Evolutionary conservation across 352 stramenopile species (phyloP).

Genomic region (Pythium apleroticum): DNA sequence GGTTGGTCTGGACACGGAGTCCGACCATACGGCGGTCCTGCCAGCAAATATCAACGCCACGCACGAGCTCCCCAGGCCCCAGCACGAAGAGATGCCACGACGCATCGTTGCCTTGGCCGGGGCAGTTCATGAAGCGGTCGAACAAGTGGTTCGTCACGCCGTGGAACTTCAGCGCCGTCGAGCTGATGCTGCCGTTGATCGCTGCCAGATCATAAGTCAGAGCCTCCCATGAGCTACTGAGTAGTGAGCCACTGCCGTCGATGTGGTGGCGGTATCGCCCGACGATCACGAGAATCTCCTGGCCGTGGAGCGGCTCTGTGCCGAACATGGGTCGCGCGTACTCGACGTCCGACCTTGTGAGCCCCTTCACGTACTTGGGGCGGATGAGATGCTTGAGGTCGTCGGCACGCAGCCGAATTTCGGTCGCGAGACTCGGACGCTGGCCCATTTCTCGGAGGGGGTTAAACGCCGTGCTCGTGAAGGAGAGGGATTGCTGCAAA

Average conservation of each 20-base stretch:
- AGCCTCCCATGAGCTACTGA: constrained; percentile 24
- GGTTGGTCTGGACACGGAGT: constrained; percentile 34
- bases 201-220: constrained; percentile 30
- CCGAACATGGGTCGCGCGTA: constrained; percentile 28
- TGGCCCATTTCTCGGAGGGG: constrained; percentile 15
- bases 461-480: neutral
- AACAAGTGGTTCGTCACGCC: constrained; percentile 21
- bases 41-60: constrained; percentile 24
- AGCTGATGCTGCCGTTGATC: constrained; percentile 15
- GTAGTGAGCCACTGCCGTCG: constrained; percentile 23
- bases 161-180: neutral
- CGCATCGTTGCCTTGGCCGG: constrained; percentile 9
- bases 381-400: constrained; percentile 30
- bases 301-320: constrained; percentile 27
- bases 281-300: constrained; percentile 27
- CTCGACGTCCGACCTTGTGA: constrained; percentile 26
- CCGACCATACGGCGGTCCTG: constrained; percentile 16
- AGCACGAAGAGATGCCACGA: constrained; percentile 26
- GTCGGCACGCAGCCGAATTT: constrained; percentile 24
- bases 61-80: constrained; percentile 25
- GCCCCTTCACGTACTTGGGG: constrained; percentile 27
- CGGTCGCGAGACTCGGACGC: constrained; percentile 25
- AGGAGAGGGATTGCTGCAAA: constrained; percentile 1
- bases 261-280: constrained; percentile 28
- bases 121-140: constrained; percentile 23